phyloP scores from a whole-genome alignment of 2,329 filamentous ascomycete species.

The Colletotrichum filicis region DNA sequence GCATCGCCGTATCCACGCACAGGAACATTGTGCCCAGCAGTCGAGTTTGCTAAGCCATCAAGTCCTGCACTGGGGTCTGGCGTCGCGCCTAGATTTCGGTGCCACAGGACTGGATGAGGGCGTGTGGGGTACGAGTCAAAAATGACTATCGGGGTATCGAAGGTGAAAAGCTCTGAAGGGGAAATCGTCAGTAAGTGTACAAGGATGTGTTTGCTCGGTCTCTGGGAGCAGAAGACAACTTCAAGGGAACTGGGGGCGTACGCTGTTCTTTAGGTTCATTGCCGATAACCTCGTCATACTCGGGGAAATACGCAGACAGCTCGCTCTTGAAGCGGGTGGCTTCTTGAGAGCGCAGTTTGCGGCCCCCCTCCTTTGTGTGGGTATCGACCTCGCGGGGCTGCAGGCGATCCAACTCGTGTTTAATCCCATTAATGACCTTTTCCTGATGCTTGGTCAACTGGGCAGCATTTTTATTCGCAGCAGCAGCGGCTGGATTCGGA shows the following conservation, averaged over 20 bases:
- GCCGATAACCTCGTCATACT: slow-evolving; percentile 94
- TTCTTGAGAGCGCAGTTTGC: slow-evolving; percentile 87
- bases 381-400: slow-evolving; percentile 57
- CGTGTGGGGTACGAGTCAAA: slow-evolving; percentile 61
- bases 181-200: slow-evolving; percentile 15
- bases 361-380: slow-evolving; percentile 70
- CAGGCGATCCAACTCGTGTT: slow-evolving; percentile 68
- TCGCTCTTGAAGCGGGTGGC: slow-evolving; percentile 90
- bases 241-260: slow-evolving; percentile 54
- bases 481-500: slow-evolving; percentile 35
- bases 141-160: slow-evolving; percentile 79
- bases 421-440: slow-evolving; percentile 71
- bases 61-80: neutral
- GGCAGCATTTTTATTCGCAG: slow-evolving; percentile 37
- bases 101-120: slow-evolving; percentile 33
- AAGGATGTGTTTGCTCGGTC: neutral
- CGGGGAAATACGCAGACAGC: slow-evolving; percentile 88
- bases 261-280: slow-evolving; percentile 83
- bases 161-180: slow-evolving; percentile 73
- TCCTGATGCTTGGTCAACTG: slow-evolving; percentile 62
- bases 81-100: neutral
- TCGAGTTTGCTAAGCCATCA: neutral
- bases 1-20: slow-evolving; percentile 66
- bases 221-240: neutral
- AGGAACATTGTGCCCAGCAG: slow-evolving; percentile 43